Conservation (phyloP, 2,329 filamentous ascomycete genomes). For the Fusarium avenaceum region DNA sequence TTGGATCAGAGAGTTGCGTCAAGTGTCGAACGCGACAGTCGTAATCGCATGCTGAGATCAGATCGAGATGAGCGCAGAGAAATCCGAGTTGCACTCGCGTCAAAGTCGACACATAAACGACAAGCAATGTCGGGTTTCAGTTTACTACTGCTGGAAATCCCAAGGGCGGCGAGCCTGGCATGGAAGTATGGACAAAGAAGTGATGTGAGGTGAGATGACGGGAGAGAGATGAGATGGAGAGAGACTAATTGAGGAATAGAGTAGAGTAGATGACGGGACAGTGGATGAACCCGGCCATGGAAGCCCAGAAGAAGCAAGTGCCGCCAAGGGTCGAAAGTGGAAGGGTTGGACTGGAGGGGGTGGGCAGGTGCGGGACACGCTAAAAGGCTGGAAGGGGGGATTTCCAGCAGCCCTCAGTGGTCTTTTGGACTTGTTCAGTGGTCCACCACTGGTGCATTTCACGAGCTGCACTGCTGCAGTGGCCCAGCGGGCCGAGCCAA, state of each 20-base stretch:
- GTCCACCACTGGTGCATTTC: constrained; percentile 39
- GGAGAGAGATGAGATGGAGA: constrained; percentile 23
- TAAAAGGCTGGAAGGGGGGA: constrained; percentile 28
- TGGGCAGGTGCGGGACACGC: constrained; percentile 20
- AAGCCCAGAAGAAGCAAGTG: constrained; percentile 41
- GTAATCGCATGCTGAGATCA: constrained; percentile 44
- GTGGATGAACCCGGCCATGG: constrained; percentile 38
- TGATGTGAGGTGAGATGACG: constrained; percentile 29
- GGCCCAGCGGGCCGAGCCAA: constrained; percentile 36
- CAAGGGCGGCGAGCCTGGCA: constrained; percentile 15
- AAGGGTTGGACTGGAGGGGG: constrained; percentile 21
- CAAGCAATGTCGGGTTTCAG: not conserved
- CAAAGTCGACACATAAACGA: constrained; percentile 7
- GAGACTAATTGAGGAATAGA: constrained; percentile 25
- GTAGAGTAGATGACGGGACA: constrained; percentile 43
- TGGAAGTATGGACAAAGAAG: constrained; percentile 17
- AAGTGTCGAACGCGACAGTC: constrained; percentile 35
- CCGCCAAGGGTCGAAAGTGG: constrained; percentile 23
- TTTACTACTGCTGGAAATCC: constrained; percentile 1
- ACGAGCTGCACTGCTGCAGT: constrained; percentile 43
- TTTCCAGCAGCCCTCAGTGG: constrained; percentile 41
- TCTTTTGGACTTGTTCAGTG: constrained; percentile 5
- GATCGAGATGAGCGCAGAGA: constrained; percentile 26
- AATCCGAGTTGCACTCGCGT: constrained; percentile 16
- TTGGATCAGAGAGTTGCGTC: constrained; percentile 40